Base-by-base conservation (phyloP, 768 basidiomycete genomes). In the Termitomyces sp. region DNA sequence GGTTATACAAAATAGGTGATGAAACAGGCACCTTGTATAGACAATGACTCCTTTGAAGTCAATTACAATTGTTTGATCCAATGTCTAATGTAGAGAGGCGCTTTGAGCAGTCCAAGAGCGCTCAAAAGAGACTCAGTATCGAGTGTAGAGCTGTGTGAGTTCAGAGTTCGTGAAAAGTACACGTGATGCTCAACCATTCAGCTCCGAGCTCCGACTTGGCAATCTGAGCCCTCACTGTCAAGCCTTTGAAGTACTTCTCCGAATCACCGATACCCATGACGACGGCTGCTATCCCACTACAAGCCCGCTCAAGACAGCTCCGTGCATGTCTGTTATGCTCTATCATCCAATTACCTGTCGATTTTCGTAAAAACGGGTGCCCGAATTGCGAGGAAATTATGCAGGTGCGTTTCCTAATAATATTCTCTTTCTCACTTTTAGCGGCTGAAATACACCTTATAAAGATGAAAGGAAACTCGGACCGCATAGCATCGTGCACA, bases 351-450 rank as follows among this genome's bases (percentile, higher is more conserved):
- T 76, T 85, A 0, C 84, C 92, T 0, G 74, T 76, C 40, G 96
- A 98, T 61, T 99, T 98, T 68, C 76, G 87, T 42, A 85, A 82
- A 62, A 72, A 76, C 21, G 97, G 97, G 5, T 99, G 97, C 68
- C 96, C 96, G 43, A 99, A 99, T 69, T 99, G 97, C 66, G 96
- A 98, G 63, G 92, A 96, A 66, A 78, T 95, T 61, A 81, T 98
- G 69, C 88, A 94, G 78, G 96, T 95, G 57, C 53, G 81, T 40
- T 38, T 47, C 19, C 22, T 19, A 5, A 22, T 11, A 17, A 51
- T 35, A 12, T 26, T 6, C n/a, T 28, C 35, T 34, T 42, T 10
- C 24, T n/a, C 21, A 34, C 12, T 11, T 8, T n/a, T 9, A 12
- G 34, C 30, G 26, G 37, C 44, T 40, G 24, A 40, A 21, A 12